Evolutionary conservation across 306 rosid genomes (phyloP), one percentile per base, ranked within the genome.

Genomic region (Cucurbita pepo): DNA sequence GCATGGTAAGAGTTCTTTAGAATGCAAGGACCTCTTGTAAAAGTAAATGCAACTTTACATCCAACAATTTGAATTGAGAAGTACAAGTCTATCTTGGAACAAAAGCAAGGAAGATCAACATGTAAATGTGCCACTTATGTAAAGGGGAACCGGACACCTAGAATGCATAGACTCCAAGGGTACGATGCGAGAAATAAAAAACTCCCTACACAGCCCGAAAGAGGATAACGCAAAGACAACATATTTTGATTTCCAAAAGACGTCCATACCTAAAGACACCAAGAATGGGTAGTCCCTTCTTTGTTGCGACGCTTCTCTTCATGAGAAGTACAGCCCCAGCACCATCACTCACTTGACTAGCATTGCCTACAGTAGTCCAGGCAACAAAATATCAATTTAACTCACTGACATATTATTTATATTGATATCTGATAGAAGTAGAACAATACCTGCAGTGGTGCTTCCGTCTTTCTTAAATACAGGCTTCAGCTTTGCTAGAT

Each of bases 331-430:
- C 97, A 82, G 97, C 96, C 57, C 89, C 96, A 70, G 96, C 99
- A 79, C 99, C 99, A 79, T 94, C 97, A 79, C 86, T 94, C 62
- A 90, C 96, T 88, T 94, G 98, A 81, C 98, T 94, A 74, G 98
- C 89, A 80, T 94, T 94, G 79, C 98, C 98, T 94, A 45, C 18
- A 48, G 57, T 47, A 67, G 41, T 14, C 50, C 3, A 78, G 54
- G 30, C 57, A 83, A 58, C 79, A 65, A 62, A 75, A 57, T 14
- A 44, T 74, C 44, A 58, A 25, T 16, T 37, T 16, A 59, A 25
- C 41, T 30, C 25, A 16, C 25, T 5, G 18, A 8, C 73, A 69
- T n/a, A 44, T 19, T 19, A 34, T 25, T 47, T 67, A 21, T 21
- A 69, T 48, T 48, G 64, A 53, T 19, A 47, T 15, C 37, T 43